Evolutionary conservation across 2,329 filamentous ascomycete species (phyloP).

Genomic region (Penicillium polonicum): DNA sequence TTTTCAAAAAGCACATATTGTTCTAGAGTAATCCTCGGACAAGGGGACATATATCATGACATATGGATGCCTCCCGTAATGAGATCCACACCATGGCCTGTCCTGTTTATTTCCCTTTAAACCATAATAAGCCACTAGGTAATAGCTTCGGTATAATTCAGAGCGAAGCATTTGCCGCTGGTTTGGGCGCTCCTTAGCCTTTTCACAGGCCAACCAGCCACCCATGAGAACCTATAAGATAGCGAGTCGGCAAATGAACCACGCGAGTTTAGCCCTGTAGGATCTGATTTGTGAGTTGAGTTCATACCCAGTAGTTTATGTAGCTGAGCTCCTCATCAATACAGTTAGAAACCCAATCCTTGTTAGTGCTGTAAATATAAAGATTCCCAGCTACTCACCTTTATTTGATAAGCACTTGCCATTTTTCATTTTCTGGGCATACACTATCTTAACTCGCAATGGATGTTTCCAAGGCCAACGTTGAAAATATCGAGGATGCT

Average conservation of each 20-base stretch:
- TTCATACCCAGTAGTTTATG: background rate
- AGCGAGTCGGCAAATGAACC: constrained; percentile 1
- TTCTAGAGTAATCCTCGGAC: background rate
- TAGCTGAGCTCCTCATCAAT: background rate
- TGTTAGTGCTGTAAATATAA: background rate
- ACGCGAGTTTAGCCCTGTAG: background rate
- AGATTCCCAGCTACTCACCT: background rate
- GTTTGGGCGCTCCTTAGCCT: background rate
- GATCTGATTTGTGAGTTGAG: background rate
- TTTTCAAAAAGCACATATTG: background rate
- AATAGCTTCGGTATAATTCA: constrained; percentile 7
- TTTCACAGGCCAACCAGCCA: background rate
- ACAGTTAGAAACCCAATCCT: background rate
- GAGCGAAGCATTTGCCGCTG: constrained; percentile 11
- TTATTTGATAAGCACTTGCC: background rate
- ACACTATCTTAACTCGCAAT: background rate
- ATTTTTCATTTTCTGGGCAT: background rate
- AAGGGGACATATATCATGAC: background rate
- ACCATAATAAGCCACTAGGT: background rate
- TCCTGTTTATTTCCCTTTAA: background rate
- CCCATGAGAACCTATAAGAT: background rate
- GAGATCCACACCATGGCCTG: no score
- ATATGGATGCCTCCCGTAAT: background rate
- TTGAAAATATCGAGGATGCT: constrained; percentile 7
- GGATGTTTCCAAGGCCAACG: constrained; percentile 1